A percentile compares a stretch with the other conserved stretches of the same genome.
These are phyloP conservation scores for Ceratopteris richardii DNA, from an alignment of 75 land plant species.

Conservation along the genomic window DNA sequence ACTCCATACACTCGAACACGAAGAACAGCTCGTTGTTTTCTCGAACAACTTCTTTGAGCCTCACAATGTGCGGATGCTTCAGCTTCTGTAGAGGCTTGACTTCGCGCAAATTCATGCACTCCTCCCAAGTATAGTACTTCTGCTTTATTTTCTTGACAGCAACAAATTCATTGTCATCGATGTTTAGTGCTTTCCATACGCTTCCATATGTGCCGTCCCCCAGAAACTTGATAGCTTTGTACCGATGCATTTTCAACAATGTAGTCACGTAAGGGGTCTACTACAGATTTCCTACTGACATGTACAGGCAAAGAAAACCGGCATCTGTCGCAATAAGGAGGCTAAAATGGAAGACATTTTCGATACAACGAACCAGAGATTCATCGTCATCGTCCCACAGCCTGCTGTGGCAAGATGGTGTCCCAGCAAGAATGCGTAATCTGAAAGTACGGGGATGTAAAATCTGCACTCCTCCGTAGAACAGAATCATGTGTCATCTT, in stretches of 20 bases:
- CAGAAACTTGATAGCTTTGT: constrained; percentile 59
- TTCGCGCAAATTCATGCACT: constrained; percentile 67
- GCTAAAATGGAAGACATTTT: not conserved
- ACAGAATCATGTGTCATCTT: not conserved
- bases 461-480: not conserved
- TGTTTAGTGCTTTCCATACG: constrained; percentile 51
- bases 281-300: not conserved
- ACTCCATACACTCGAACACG: constrained; percentile 86
- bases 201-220: constrained; percentile 96
- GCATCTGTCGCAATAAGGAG: not conserved
- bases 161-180: constrained; percentile 50
- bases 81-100: constrained; percentile 57
- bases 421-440: not conserved
- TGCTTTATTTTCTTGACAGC: constrained; percentile 88
- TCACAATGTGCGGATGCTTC: constrained; percentile 73
- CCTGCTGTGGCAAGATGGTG: not conserved
- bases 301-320: not conserved
- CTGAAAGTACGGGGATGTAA: not conserved
- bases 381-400: not conserved
- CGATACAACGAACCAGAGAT: not conserved
- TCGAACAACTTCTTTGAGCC: constrained; percentile 61
- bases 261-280: not conserved
- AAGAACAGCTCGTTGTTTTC: constrained; percentile 60
- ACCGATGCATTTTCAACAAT: constrained; percentile 19
- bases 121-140: constrained; percentile 71